These are phyloP conservation scores for Cladophialophora yegresii DNA, from an alignment of 2,329 filamentous ascomycete genomes.

Conservation along the genomic window DNA sequence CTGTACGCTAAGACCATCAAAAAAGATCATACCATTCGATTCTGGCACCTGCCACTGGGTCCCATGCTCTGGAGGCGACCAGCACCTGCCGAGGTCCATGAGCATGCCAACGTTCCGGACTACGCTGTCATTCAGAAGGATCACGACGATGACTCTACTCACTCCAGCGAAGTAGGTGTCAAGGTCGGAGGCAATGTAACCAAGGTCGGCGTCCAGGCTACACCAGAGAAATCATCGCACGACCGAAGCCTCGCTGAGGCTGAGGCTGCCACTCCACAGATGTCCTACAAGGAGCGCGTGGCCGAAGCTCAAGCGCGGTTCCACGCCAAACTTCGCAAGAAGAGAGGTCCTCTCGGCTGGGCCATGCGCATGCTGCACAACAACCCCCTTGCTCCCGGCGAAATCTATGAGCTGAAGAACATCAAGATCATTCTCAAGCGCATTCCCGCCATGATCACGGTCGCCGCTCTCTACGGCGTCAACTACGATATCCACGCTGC, in stretches of 20 bases:
- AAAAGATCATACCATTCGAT: slow-evolving; percentile 65
- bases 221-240: not conserved
- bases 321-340: slow-evolving; percentile 64
- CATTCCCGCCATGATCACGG: slow-evolving; percentile 66
- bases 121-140: slow-evolving; percentile 74
- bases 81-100: slow-evolving; percentile 52
- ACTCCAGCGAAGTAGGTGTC: not conserved
- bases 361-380: slow-evolving; percentile 75
- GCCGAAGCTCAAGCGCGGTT: slow-evolving; percentile 59
- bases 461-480: slow-evolving; percentile 68
- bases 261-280: slow-evolving; percentile 40
- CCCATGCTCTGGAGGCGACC: slow-evolving; percentile 66
- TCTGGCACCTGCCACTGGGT: slow-evolving; percentile 64
- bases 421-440: slow-evolving; percentile 64
- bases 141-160: slow-evolving; percentile 45
- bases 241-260: slow-evolving; percentile 19
- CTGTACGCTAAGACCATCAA: slow-evolving; percentile 68
- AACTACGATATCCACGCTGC: slow-evolving; percentile 82
- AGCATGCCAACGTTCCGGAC: slow-evolving; percentile 65
- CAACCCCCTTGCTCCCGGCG: slow-evolving; percentile 70
- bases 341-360: slow-evolving; percentile 73
- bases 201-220: not conserved
- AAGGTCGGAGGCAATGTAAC: slow-evolving; percentile 35
- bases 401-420: slow-evolving; percentile 74
- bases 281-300: slow-evolving; percentile 64